Conservation (phyloP, 2,329 filamentous ascomycete genomes). For the Blastomyces parvus region DNA sequence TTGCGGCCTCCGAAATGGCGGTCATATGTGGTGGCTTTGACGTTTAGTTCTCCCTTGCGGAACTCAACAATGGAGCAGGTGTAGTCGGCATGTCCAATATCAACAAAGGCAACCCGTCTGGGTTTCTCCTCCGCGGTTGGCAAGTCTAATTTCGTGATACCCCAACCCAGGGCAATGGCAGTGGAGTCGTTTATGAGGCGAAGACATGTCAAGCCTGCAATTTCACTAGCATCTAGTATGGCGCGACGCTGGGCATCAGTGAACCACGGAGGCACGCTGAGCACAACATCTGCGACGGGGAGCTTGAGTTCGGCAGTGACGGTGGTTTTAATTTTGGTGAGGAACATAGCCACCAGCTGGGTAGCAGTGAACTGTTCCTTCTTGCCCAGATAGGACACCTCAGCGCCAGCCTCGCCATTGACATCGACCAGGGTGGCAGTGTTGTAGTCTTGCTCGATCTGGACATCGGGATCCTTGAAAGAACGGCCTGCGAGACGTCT, state of each 20-base stretch:
- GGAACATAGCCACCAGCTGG: conserved; percentile 88
- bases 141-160: conserved; percentile 95
- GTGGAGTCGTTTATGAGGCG: conserved; percentile 97
- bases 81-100: conserved; percentile 95
- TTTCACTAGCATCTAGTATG: conserved; percentile 83
- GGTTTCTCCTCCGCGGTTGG: conserved; percentile 84
- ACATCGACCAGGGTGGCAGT: conserved; percentile 79
- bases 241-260: conserved; percentile 85
- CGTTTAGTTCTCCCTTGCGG: conserved; percentile 88
- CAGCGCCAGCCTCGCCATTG: conserved; percentile 87
- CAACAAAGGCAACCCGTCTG: conserved; percentile 79
- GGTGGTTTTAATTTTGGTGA: conserved; percentile 88
- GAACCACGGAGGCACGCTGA: conserved; percentile 95
- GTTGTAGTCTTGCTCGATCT: conserved; percentile 85
- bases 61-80: conserved; percentile 92
- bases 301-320: conserved; percentile 79
- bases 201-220: conserved; percentile 85
- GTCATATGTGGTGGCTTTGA: conserved; percentile 87
- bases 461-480: conserved; percentile 81
- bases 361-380: conserved; percentile 93
- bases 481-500: conserved; percentile 86
- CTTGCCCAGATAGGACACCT: conserved; percentile 87
- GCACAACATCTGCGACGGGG: conserved; percentile 83
- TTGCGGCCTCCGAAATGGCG: conserved; percentile 95
- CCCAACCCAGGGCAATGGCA: conserved; percentile 87